These are phyloP conservation scores for Talaromyces adpressus DNA, from an alignment of 495 filamentous ascomycete species.

Conservation along the genomic window DNA sequence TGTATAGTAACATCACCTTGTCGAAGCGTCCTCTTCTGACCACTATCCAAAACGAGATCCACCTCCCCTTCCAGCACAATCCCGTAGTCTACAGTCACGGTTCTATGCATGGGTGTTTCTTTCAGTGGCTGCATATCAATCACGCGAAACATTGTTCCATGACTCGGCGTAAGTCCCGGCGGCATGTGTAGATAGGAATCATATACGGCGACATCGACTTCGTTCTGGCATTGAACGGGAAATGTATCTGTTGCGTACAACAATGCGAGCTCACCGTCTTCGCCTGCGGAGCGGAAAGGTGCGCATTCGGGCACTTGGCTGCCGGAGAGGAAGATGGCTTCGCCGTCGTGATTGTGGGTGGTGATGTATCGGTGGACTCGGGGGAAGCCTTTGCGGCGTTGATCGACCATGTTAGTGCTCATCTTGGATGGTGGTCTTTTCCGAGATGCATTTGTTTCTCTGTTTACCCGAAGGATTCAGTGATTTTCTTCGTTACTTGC, in stretches of 20 bases:
- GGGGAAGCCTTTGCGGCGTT: conserved; percentile 21
- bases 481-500: background rate
- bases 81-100: conserved; percentile 64
- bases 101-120: conserved; percentile 57
- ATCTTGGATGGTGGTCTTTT: background rate
- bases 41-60: conserved; percentile 65
- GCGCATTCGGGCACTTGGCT: conserved; percentile 27
- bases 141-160: conserved; percentile 12
- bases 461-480: background rate
- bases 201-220: conserved; percentile 30
- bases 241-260: conserved; percentile 29
- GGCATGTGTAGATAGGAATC: conserved; percentile 28
- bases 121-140: conserved; percentile 11
- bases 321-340: conserved; percentile 32
- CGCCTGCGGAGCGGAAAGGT: conserved; percentile 20
- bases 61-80: conserved; percentile 58
- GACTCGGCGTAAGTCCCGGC: conserved; percentile 18
- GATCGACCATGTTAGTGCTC: conserved; percentile 1
- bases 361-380: conserved; percentile 35
- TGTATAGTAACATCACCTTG: conserved; percentile 68
- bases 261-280: conserved; percentile 32
- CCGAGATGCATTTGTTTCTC: background rate
- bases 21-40: conserved; percentile 41
- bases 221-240: conserved; percentile 23
- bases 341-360: conserved; percentile 30